Conservation (phyloP, 345 rosid species). For the Hypericum androsaemum region DNA sequence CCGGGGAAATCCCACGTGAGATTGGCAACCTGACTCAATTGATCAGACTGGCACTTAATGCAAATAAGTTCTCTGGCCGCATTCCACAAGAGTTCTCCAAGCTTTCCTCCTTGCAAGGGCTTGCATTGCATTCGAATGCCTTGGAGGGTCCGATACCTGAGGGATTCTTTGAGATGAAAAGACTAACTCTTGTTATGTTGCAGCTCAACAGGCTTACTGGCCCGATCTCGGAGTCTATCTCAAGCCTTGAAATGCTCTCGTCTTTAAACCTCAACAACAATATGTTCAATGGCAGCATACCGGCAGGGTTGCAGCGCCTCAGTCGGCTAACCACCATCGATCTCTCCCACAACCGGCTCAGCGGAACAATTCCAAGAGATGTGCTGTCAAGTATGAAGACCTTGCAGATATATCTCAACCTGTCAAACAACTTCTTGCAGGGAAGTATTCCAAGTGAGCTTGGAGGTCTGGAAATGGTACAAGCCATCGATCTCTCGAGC, state of each 20-base stretch:
- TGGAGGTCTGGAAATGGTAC: constrained; percentile 59
- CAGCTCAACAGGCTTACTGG: constrained; percentile 54
- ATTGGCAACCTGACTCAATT: constrained; percentile 53
- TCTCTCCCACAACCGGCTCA: constrained; percentile 60
- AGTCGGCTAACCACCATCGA: constrained; percentile 41
- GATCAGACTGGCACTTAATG: constrained; percentile 29
- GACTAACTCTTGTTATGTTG: constrained; percentile 41
- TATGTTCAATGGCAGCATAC: constrained; percentile 64
- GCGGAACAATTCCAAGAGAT: constrained; percentile 43
- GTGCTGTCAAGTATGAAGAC: constrained; percentile 32
- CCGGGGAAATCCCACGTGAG: constrained; percentile 54
- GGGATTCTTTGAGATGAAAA: constrained; percentile 39
- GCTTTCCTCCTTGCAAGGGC: constrained; percentile 64
- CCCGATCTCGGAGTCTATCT: constrained; percentile 37
- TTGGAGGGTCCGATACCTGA: constrained; percentile 56
- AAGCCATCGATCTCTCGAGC: constrained; percentile 68
- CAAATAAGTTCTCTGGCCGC: constrained; percentile 46
- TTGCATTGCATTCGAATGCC: constrained; percentile 31
- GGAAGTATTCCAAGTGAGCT: constrained; percentile 62
- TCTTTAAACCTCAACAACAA: constrained; percentile 47
- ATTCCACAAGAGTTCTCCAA: constrained; percentile 55
- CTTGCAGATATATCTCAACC: constrained; percentile 54
- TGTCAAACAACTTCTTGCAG: constrained; percentile 50
- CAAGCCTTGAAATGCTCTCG: constrained; percentile 51
- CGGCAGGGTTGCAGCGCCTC: constrained; percentile 40